Percentiles rank a stretch among this genome's conserved stretches.
Conservation (phyloP, 495 filamentous ascomycete species). For the Cenococcum geophilum region DNA sequence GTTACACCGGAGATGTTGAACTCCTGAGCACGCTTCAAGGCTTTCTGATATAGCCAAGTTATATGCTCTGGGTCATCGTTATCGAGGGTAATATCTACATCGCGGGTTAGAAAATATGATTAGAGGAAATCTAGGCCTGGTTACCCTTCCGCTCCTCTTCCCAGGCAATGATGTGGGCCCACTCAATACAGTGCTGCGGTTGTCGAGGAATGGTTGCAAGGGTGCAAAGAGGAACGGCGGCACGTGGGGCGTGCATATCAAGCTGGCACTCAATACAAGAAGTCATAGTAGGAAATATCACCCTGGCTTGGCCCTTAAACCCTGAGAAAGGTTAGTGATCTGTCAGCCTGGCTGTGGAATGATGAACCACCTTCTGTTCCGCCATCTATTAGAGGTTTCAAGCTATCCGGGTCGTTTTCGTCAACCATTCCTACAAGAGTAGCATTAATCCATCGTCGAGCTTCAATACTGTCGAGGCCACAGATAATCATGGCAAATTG, state of each 20-base stretch:
- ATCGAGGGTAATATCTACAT: conserved; percentile 57
- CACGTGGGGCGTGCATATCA: conserved; percentile 92
- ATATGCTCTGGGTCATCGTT: conserved; percentile 97
- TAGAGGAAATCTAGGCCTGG: conserved; percentile 43
- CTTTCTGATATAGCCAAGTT: conserved; percentile 89
- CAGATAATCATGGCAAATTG: conserved; percentile 91
- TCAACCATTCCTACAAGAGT: conserved; percentile 88
- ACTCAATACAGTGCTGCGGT: conserved; percentile 97
- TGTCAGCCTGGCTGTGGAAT: not conserved
- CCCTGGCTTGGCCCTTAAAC: conserved; percentile 94
- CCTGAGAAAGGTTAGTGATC: conserved; percentile 41
- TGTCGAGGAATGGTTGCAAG: conserved; percentile 95
- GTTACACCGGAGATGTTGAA: conserved; percentile 92
- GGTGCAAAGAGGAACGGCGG: conserved; percentile 93
- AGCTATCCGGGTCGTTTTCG: conserved; percentile 63
- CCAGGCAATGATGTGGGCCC: conserved; percentile 90
- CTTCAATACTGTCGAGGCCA: conserved; percentile 96
- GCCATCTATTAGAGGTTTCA: conserved; percentile 92
- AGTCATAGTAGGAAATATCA: conserved; percentile 84
- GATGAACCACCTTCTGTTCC: conserved; percentile 72
- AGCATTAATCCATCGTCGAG: conserved; percentile 95
- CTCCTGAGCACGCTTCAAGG: conserved; percentile 69
- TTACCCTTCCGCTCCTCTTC: conserved; percentile 50
- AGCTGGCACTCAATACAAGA: conserved; percentile 98
- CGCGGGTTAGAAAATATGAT: not conserved